Base-by-base conservation (phyloP, 1,284 basidiomycete species). In the Phellopilus nigrolimitatus region DNA sequence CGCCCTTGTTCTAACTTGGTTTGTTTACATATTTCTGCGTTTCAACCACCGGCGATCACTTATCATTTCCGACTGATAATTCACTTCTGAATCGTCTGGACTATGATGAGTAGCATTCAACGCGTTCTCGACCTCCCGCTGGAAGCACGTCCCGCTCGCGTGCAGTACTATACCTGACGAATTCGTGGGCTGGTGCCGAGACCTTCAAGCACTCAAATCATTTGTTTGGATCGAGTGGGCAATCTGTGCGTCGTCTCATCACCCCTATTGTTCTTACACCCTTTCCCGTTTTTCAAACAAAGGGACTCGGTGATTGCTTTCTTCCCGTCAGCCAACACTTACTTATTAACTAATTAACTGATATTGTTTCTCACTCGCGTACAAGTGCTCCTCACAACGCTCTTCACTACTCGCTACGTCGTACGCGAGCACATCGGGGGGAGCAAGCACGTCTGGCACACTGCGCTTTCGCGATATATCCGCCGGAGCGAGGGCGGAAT, bases 211-310 rank as follows among this genome's bases (percentile, higher is more conserved):
- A 5, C 70, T 81, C 54, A 79, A 79, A 57, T 67, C 71, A 15
- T 70, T 81, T 55, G 72, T 80, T 28, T 82, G 79, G 80, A 64
- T 80, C 41, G 74, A 78, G 61, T 80, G 78, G 66, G 48, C 76
- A 21, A 63, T 74, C 12, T 65, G 79, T 80, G 57, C 28, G 77
- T 71, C 22, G 30, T 27, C 30, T 9, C 34, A 31, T 33, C 7
- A n/a, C 15, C 12, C n/a, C 39, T 17, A 30, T 15, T 15, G 34
- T 47, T 43, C 25, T n/a, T 10, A 21, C 47, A 44, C 36, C 27
- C 30, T 42, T 48, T 12, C 22, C 31, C 24, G 36, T 37, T 3
- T 47, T 28, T 39, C 47, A n/a, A n/a, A n/a, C n/a, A n/a, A n/a
- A n/a, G n/a, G n/a, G n/a, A n/a, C n/a, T n/a, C n/a, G n/a, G n/a